phyloP scores from a whole-genome alignment of 2,329 filamentous ascomycete species.

The Aspergillus candidus region DNA sequence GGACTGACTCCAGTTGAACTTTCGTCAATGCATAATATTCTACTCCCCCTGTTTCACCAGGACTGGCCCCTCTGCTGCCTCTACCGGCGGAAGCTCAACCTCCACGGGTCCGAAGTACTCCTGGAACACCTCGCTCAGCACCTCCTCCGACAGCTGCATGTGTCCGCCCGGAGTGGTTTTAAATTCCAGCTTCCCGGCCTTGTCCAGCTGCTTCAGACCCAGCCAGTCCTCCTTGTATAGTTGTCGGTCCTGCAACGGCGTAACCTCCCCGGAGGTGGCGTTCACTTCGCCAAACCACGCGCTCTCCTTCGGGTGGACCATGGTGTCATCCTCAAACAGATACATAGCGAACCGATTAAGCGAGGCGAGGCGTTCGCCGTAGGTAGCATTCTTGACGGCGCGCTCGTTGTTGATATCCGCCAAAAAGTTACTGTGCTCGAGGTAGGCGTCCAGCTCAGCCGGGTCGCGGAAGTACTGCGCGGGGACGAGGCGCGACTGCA shows the following conservation, averaged over 20 bases:
- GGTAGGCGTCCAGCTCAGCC: slow-evolving; percentile 62
- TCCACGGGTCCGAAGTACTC: slow-evolving; percentile 40
- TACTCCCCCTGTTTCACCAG: slow-evolving; percentile 14
- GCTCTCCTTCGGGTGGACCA: slow-evolving; percentile 83
- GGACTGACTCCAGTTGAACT: too few species aligned
- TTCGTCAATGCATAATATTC: background rate
- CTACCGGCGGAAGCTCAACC: slow-evolving; percentile 6
- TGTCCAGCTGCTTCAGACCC: slow-evolving; percentile 71
- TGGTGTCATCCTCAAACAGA: slow-evolving; percentile 78
- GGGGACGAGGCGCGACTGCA: slow-evolving; percentile 76
- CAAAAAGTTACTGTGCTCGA: slow-evolving; percentile 77
- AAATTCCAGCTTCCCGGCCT: slow-evolving; percentile 73
- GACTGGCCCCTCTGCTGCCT: background rate
- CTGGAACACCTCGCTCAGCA: slow-evolving; percentile 60
- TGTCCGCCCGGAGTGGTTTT: slow-evolving; percentile 67
- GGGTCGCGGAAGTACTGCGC: slow-evolving; percentile 90
- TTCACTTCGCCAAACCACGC: slow-evolving; percentile 89
- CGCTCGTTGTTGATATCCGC: slow-evolving; percentile 97
- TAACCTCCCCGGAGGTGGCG: slow-evolving; percentile 55
- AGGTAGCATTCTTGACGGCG: slow-evolving; percentile 62
- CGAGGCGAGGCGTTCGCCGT: slow-evolving; percentile 62
- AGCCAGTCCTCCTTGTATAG: slow-evolving; percentile 93
- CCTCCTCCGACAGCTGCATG: slow-evolving; percentile 68
- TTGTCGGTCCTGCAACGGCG: slow-evolving; percentile 59
- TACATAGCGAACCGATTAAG: slow-evolving; percentile 82